Conservation (phyloP, 176 grass and related monocot species). For the Zoysia japonica region DNA sequence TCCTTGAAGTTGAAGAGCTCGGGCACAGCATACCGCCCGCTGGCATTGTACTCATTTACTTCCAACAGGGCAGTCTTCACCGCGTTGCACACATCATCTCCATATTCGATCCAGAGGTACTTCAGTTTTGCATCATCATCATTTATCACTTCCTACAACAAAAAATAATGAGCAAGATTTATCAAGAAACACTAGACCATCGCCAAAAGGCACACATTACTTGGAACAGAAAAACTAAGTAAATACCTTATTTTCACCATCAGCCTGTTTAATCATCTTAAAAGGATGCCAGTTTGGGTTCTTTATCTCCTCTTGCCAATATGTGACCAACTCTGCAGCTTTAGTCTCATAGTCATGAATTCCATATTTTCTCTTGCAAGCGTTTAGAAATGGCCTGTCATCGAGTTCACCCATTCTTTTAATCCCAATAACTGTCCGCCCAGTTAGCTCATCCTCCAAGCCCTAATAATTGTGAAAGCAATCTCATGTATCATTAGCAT, state of each 20-base stretch:
- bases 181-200: not conserved
- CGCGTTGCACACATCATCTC: not conserved
- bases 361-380: not conserved
- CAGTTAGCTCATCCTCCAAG: slow-evolving; percentile 33
- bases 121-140: not conserved
- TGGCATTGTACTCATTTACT: not conserved
- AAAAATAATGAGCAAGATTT: too few species aligned
- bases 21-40: not conserved
- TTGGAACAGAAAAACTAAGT: not conserved
- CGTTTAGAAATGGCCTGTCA: not conserved
- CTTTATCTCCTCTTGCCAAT: not conserved
- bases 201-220: too few species aligned
- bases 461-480: slow-evolving; percentile 49
- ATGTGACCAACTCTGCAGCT: not conserved
- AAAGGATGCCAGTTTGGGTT: not conserved
- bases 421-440: slow-evolving; percentile 20
- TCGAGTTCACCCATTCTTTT: not conserved
- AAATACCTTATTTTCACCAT: not conserved
- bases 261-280: not conserved
- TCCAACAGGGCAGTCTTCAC: not conserved
- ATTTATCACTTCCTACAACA: not conserved
- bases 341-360: not conserved
- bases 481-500: slow-evolving; percentile 16
- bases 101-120: not conserved
- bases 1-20: not conserved